Percentiles rank a stretch among this genome's conserved stretches.
Conservation (phyloP, 169 alveolate genomes). For the Hepatocystis sp. region DNA sequence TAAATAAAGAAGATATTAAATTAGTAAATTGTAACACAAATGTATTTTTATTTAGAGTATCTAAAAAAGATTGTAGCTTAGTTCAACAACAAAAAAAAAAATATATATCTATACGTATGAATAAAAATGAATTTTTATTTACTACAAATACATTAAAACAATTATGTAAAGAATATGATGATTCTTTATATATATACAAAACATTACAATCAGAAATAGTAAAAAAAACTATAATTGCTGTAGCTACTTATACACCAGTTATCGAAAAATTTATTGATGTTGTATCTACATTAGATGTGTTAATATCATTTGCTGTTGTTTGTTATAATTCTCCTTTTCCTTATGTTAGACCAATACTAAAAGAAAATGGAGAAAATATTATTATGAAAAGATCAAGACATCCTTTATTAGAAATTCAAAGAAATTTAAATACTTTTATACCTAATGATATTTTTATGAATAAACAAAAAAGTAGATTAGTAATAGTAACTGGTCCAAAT, state of each 20-base stretch:
- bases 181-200: constrained; percentile 86
- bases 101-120: constrained; percentile 46
- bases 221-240: constrained; percentile 93
- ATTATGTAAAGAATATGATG: constrained; percentile 86
- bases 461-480: constrained; percentile 87
- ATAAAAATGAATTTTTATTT: constrained; percentile 86
- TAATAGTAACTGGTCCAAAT: constrained; percentile 98
- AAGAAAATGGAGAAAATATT: constrained; percentile 85
- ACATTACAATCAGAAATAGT: constrained; percentile 89
- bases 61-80: constrained; percentile 87
- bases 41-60: constrained; percentile 90
- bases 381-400: constrained; percentile 89
- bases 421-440: constrained; percentile 84
- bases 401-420: constrained; percentile 88
- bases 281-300: constrained; percentile 94
- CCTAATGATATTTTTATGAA: constrained; percentile 91
- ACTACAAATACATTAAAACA: constrained; percentile 88
- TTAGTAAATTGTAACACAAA: constrained; percentile 86
- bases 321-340: constrained; percentile 88
- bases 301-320: constrained; percentile 94
- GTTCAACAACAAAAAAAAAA: constrained; percentile 76
- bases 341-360: constrained; percentile 92
- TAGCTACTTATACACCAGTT: constrained; percentile 96
- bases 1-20: constrained; percentile 79
- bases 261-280: constrained; percentile 91